A percentile compares a stretch with the other conserved stretches of the same genome.
These are phyloP conservation scores for Magnusiomyces tetraspermus DNA, from an alignment of 1,139 yeast genomes.

Conservation along the genomic window DNA sequence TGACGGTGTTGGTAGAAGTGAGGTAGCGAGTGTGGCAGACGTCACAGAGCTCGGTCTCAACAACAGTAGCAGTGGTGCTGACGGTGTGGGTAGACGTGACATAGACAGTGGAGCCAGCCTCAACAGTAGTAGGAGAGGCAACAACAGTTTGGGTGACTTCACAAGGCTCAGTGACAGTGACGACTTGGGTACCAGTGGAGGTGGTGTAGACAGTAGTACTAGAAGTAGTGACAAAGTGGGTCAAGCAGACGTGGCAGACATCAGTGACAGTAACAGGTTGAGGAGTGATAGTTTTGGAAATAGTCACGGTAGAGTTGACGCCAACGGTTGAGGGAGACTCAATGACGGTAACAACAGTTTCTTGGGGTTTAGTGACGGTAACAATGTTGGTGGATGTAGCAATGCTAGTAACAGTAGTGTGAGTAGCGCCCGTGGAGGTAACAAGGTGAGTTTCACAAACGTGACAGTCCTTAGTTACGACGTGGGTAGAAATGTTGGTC, in stretches of 20 bases:
- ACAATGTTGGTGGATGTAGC: no score
- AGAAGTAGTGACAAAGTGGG: background rate
- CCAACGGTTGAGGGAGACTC: no score
- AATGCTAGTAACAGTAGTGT: background rate
- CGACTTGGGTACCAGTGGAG: background rate
- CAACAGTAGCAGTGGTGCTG: background rate
- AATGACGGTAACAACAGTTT: no score
- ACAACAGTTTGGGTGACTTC: conserved; percentile 1
- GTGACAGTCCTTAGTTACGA: no score
- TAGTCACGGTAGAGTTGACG: no score
- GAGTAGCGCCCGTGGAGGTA: no score
- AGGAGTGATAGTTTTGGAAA: no score
- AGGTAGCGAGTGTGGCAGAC: background rate
- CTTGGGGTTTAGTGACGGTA: no score
- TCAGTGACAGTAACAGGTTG: no score
- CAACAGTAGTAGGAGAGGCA: background rate
- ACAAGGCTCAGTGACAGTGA: conserved; percentile 2
- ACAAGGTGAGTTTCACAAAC: no score
- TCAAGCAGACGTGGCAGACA: conserved; percentile 1
- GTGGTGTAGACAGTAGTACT: background rate
- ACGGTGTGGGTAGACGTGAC: background rate
- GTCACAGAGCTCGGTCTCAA: background rate
- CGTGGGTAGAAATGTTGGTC: no score
- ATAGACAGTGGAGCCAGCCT: background rate
- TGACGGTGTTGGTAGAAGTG: background rate